A percentile compares a stretch with the other conserved stretches of the same genome.
Evolutionary conservation across 352 stramenopile genomes (phyloP).

Genomic region (Phytophthora crassamura): DNA sequence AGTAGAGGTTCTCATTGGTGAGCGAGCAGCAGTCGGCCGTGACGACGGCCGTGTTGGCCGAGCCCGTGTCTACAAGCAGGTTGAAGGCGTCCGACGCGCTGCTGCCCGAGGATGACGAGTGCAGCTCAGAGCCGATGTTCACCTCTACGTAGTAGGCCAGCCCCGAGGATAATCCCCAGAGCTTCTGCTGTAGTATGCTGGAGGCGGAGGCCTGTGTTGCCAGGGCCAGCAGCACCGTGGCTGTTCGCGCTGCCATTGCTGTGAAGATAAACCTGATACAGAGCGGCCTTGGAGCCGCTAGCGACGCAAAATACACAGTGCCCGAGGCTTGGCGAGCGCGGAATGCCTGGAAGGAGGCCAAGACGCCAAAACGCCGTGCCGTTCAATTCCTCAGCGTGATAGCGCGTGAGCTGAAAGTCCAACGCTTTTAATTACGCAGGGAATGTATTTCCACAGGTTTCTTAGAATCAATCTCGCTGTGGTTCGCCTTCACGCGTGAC

Average conservation of each 20-base stretch:
- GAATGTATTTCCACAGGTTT: too few species aligned
- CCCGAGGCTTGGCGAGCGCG: too few species aligned
- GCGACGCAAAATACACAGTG: neutral
- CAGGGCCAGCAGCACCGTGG: conserved; percentile 9
- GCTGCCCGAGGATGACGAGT: conserved; percentile 39
- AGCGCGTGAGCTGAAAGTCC: too few species aligned
- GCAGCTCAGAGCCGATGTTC: conserved; percentile 52
- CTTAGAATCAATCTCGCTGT: too few species aligned
- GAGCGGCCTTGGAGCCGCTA: neutral
- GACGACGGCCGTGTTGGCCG: conserved; percentile 81
- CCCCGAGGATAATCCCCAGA: conserved; percentile 74
- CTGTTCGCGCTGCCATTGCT: neutral
- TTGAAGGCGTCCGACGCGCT: conserved; percentile 62
- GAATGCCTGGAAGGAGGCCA: too few species aligned
- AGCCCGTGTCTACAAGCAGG: conserved; percentile 81
- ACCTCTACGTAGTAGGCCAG: conserved; percentile 69
- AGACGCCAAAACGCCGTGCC: too few species aligned
- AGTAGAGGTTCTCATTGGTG: conserved; percentile 70
- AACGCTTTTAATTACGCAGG: too few species aligned
- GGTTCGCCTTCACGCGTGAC: too few species aligned
- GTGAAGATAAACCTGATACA: neutral
- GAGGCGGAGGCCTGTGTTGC: conserved; percentile 6
- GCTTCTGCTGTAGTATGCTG: conserved; percentile 66
- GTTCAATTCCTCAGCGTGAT: too few species aligned
- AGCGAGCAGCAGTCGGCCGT: conserved; percentile 77